Percentiles rank a stretch among this genome's conserved stretches.
These are phyloP conservation scores for Dalechampia spathulata DNA, from an alignment of 441 rosid species.

Conservation along the genomic window DNA sequence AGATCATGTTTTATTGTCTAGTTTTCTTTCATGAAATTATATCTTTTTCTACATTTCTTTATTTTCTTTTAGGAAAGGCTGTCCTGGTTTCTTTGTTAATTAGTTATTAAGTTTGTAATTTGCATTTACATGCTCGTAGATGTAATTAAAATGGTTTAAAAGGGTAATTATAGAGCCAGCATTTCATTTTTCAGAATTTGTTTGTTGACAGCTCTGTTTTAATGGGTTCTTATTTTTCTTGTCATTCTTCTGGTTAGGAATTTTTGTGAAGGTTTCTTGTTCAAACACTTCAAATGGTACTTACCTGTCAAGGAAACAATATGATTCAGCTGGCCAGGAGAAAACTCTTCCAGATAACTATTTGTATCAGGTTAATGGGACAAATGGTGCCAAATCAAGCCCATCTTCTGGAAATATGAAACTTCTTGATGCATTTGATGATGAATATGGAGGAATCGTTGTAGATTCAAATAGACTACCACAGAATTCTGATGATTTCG, in stretches of 20 bases:
- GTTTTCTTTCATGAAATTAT: too few relatives aligned
- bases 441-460: conserved; percentile 79
- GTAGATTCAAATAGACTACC: conserved; percentile 66
- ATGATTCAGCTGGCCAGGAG: conserved; percentile 25
- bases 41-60: too few relatives aligned
- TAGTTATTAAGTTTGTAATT: too few relatives aligned
- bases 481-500: conserved; percentile 33
- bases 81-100: background rate
- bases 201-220: background rate
- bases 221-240: background rate
- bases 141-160: too few relatives aligned
- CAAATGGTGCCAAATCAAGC: conserved; percentile 26
- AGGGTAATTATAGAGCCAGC: background rate
- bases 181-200: background rate
- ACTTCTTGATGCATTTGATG: conserved; percentile 57
- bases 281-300: conserved; percentile 31
- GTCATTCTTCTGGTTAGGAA: conserved; percentile 25
- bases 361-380: conserved; percentile 32
- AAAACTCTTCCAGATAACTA: too few relatives aligned
- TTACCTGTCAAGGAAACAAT: conserved; percentile 25
- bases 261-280: conserved; percentile 25
- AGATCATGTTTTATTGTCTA: too few relatives aligned
- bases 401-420: conserved; percentile 27
- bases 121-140: too few relatives aligned
- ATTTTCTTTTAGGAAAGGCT: too few relatives aligned